These are phyloP conservation scores for Hypoxylon crocopeplum DNA, from an alignment of 495 filamentous ascomycete species.

Conservation along the genomic window DNA sequence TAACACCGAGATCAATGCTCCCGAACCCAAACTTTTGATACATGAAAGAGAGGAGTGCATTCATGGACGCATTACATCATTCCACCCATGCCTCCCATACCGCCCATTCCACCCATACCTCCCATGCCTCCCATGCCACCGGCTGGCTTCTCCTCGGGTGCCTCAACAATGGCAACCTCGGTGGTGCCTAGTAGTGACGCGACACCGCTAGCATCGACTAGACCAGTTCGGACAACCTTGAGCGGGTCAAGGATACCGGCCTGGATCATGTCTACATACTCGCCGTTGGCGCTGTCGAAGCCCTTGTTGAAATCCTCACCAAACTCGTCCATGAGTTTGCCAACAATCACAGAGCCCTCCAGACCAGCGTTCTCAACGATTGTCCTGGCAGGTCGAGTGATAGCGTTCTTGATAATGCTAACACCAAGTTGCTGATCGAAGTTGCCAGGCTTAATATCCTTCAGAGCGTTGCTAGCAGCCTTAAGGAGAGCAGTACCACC, in stretches of 20 bases:
- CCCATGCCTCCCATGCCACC: slow-evolving; percentile 72
- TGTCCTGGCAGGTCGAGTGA: slow-evolving; percentile 89
- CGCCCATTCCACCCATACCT: slow-evolving; percentile 72
- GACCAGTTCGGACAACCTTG: slow-evolving; percentile 97
- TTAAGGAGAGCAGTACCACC: slow-evolving; percentile 98
- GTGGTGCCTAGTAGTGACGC: slow-evolving; percentile 97
- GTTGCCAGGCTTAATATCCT: slow-evolving; percentile 83
- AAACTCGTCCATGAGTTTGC: slow-evolving; percentile 96
- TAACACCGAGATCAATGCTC: slow-evolving; percentile 47
- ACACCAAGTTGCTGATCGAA: slow-evolving; percentile 99
- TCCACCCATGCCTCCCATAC: slow-evolving; percentile 65
- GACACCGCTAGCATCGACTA: slow-evolving; percentile 94
- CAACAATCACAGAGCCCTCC: slow-evolving; percentile 95
- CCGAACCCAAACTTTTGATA: slow-evolving; percentile 44
- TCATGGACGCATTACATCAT: slow-evolving; percentile 56
- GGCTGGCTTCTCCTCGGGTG: slow-evolving; percentile 85
- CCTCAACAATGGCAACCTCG: slow-evolving; percentile 96
- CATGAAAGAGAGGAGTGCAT: slow-evolving; percentile 33
- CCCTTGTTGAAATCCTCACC: slow-evolving; percentile 96
- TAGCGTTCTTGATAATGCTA: slow-evolving; percentile 94
- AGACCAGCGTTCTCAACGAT: slow-evolving; percentile 98
- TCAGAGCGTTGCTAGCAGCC: slow-evolving; percentile 88
- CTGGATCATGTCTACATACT: slow-evolving; percentile 98
- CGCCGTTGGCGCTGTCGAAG: slow-evolving; percentile 92
- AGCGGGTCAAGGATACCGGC: slow-evolving; percentile 97